phyloP scores from a whole-genome alignment of 768 basidiomycete genomes.

The Lactarius hengduanensis region DNA sequence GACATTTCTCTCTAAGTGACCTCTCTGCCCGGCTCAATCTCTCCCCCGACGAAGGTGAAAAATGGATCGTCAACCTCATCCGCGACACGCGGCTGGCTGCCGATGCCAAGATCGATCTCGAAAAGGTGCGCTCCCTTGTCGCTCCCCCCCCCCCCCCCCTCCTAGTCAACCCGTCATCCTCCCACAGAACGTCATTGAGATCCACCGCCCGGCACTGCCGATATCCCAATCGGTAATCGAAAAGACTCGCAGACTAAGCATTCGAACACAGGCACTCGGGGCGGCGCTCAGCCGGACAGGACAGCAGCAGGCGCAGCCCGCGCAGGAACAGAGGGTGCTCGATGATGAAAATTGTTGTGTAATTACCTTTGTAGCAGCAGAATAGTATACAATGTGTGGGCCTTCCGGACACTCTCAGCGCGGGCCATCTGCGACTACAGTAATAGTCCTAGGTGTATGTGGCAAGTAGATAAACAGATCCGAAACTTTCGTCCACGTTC shows the following conservation, averaged over 20 bases:
- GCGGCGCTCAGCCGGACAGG: conserved; percentile 59
- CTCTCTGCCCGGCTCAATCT: conserved; percentile 92
- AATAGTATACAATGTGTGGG: conserved; percentile 2
- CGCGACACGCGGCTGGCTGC: conserved; percentile 92
- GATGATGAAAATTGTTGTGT: conserved; percentile 22
- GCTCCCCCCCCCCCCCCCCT: no score
- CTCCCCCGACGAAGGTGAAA: conserved; percentile 91
- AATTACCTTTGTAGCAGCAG: conserved; percentile 1
- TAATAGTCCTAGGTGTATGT: no score
- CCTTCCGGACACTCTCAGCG: background rate
- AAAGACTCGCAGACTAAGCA: conserved; percentile 83
- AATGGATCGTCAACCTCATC: conserved; percentile 99
- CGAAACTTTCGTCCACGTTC: background rate
- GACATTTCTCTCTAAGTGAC: conserved; percentile 50
- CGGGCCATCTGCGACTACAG: background rate
- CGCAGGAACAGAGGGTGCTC: conserved; percentile 31
- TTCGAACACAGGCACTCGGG: conserved; percentile 88
- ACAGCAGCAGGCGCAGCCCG: conserved; percentile 16
- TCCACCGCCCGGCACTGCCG: conserved; percentile 84
- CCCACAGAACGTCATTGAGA: conserved; percentile 91
- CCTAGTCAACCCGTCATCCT: no score
- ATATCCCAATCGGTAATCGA: conserved; percentile 95
- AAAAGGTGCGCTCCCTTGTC: conserved; percentile 58
- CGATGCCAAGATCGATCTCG: conserved; percentile 96
- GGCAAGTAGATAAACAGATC: no score